These are phyloP conservation scores for Agaricus bisporus DNA, from an alignment of 768 basidiomycete genomes.

Conservation along the genomic window DNA sequence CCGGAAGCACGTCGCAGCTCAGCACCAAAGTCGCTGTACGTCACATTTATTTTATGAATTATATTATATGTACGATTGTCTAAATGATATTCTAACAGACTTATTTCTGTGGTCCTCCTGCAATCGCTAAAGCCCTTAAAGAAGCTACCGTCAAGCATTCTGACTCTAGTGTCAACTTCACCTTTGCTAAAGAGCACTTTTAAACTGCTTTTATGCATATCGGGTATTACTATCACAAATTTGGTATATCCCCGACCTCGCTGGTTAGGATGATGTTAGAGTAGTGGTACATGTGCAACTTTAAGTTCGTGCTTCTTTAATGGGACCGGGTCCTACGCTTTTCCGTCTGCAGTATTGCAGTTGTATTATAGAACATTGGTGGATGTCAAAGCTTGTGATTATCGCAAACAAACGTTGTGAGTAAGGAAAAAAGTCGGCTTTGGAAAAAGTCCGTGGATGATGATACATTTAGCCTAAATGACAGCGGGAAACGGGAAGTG, in stretches of 20 bases:
- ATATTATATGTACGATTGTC: too few species aligned
- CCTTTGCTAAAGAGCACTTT: slow-evolving; percentile 66
- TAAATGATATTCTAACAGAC: slow-evolving; percentile 39
- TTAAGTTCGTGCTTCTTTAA: too few species aligned
- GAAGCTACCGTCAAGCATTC: slow-evolving; percentile 56
- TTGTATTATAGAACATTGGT: too few species aligned
- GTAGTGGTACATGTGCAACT: too few species aligned
- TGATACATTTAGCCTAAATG: background rate
- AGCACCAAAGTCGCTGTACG: slow-evolving; percentile 81
- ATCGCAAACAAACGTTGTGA: background rate
- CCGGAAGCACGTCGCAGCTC: slow-evolving; percentile 70
- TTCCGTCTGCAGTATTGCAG: too few species aligned
- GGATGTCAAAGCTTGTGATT: too few species aligned
- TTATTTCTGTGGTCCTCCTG: slow-evolving; percentile 84
- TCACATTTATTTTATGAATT: slow-evolving; percentile 7
- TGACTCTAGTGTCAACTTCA: slow-evolving; percentile 57
- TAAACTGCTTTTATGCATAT: background rate
- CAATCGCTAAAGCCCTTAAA: slow-evolving; percentile 72
- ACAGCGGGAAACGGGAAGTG: background rate
- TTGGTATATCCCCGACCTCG: background rate
- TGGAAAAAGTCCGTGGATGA: too few species aligned
- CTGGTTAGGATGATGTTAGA: background rate
- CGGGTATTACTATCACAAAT: background rate
- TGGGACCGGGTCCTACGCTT: too few species aligned
- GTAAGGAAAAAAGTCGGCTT: background rate